Conservation (phyloP, 2,329 filamentous ascomycete species). For the Fusarium liriodendri region DNA sequence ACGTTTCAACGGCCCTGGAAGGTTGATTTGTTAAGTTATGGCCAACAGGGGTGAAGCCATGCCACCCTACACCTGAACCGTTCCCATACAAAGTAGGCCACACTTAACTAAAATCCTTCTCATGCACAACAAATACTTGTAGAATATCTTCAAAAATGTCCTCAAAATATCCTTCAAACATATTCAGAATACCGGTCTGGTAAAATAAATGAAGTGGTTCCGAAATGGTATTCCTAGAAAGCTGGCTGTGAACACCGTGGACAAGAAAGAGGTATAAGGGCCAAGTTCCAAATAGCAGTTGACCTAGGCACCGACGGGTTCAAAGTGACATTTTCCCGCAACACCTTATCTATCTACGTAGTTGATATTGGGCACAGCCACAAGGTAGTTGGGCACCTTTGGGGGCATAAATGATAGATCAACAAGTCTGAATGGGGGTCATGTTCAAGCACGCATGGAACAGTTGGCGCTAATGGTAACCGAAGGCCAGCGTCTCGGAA, state of each 20-base stretch:
- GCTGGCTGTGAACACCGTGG: not conserved
- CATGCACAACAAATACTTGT: too few species aligned
- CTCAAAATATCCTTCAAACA: too few species aligned
- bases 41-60: not conserved
- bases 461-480: not conserved
- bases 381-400: not conserved
- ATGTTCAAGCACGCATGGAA: not conserved
- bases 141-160: accelerated
- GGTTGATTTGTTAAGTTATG: not conserved
- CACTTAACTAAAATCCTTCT: not conserved
- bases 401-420: not conserved
- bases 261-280: too few species aligned
- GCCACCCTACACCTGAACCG: not conserved
- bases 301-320: not conserved
- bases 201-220: not conserved
- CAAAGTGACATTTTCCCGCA: not conserved
- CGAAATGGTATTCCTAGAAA: not conserved
- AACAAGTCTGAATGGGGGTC: not conserved
- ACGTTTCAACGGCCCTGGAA: not conserved
- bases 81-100: not conserved
- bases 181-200: not conserved
- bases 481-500: not conserved
- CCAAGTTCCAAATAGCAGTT: not conserved
- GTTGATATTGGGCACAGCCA: not conserved
- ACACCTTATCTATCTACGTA: not conserved